Base-by-base conservation (phyloP, 108 stramenopile species). In the Seminavis robusta region DNA sequence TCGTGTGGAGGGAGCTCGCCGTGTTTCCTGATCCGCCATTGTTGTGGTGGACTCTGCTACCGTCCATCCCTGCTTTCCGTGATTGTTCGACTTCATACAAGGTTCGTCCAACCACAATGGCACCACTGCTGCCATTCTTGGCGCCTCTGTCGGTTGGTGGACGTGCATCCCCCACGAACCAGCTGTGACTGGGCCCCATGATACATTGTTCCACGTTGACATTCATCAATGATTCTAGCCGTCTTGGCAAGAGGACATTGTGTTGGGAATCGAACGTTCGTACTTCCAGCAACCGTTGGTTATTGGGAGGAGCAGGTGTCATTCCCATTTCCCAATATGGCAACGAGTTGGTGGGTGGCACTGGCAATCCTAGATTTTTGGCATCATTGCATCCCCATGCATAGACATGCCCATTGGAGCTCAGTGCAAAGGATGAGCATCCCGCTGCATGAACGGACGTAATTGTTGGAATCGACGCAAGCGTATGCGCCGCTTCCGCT, bases 331-430 rank as follows among this genome's bases (percentile, higher is more conserved):
- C 9, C 56, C 42, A 8, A 59, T 16, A 26, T 1, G 24, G 36
- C 36, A 8, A 48, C 28, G 21, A 27, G 44, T 52, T 46, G 46
- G 51, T 54, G 41, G 62, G 20, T 19, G 79, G 79, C 16, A 63
- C 50, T 24, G 87, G 85, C 31, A 88, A 58, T 2, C 91, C 91
- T 16, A 87, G 55, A 33, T 77, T 73, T 20, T 55, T 67, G 15
- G 81, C 79, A 56, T 86, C 83, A 38, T 85, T 88, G 47, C 79
- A 88, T 42, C 91, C 91, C 87, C 87, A 92, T 19, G 81, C 76
- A 45, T 89, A 92, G 4, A 88, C 44, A 51, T 89, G 83, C 7
- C 91, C 91, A 8, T 53, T 42, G 23, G 79, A 73, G 19, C 78
- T 76, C 25, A 84, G 31, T 26, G 91, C 91, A 38, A 81, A 74